phyloP scores from a whole-genome alignment of 306 rosid genomes.

The Cicer cuneatum region DNA sequence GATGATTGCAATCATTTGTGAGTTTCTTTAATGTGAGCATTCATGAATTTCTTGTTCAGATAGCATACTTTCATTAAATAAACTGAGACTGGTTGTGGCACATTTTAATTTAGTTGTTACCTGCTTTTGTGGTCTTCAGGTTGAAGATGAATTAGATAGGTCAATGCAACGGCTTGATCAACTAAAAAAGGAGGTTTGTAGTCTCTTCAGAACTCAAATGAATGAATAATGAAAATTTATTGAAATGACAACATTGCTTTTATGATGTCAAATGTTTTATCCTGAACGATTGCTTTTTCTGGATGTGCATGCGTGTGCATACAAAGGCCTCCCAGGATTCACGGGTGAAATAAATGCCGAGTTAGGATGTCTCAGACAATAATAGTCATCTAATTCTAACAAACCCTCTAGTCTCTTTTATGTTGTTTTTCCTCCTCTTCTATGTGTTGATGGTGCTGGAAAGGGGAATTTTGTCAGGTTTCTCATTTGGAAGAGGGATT shows the following conservation, averaged over 20 bases:
- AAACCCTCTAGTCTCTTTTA: neutral
- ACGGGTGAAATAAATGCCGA: conserved; percentile 11
- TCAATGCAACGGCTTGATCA: conserved; percentile 63
- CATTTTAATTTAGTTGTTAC: conserved; percentile 30
- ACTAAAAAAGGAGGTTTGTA: conserved; percentile 78
- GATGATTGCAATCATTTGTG: conserved; percentile 16
- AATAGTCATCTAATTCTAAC: conserved; percentile 27
- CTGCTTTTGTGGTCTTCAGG: conserved; percentile 50
- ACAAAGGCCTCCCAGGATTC: conserved; percentile 13
- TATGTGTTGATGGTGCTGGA: conserved; percentile 39
- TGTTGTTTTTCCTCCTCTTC: conserved; percentile 32
- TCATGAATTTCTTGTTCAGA: conserved; percentile 42
- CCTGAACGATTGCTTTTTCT: conserved; percentile 24
- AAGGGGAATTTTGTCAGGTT: conserved; percentile 59
- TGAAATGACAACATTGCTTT: neutral
- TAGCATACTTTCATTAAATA: conserved; percentile 24
- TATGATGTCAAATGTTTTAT: conserved; percentile 8
- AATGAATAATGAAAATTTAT: conserved; percentile 24
- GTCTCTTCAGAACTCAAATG: conserved; percentile 33
- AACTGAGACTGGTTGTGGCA: conserved; percentile 16
- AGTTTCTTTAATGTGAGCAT: conserved; percentile 47
- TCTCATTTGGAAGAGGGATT: conserved; percentile 58
- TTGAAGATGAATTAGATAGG: conserved; percentile 64
- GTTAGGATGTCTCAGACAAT: conserved; percentile 8
- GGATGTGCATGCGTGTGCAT: conserved; percentile 20